Evolutionary conservation across 805 yeast species (phyloP), one percentile per base, ranked within the genome.

Genomic region (Ogataea pignaliae): DNA sequence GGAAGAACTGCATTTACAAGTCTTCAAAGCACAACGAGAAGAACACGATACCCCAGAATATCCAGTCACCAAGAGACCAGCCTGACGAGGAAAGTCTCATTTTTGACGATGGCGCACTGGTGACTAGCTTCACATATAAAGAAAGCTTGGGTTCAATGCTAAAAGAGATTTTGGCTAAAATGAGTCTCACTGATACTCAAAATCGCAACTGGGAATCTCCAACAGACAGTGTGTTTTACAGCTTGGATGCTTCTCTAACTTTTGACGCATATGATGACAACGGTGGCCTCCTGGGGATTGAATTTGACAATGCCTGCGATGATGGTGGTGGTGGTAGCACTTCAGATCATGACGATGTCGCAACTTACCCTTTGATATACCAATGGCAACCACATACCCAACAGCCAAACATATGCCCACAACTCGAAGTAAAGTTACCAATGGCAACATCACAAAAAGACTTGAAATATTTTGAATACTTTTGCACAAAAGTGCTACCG

Each of bases 401-500:
- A 11, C 12, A 15, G 3, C 6, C 16, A 16, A 18, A 34, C 17
- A 3, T 18, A 34, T 15, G 21, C 8, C 12, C 21, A n/a, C 37
- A 49, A 1, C 16, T 53, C 26, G 48, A 49, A 10, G 48, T 56
- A 1, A 53, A 51, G 17, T 34, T 57, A 15, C 61, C 62, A 1
- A 47, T 48, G 5, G 39, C 50, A 16, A 33, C 54, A n/a, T 43
- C 50, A 4, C 15, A 42, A 37, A 38, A 50, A 42, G 48, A 59
- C 45, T 15, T 43, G 30, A 49, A 35, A 35, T 64, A 74, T 16
- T 75, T 71, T 52, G 76, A 73, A 34, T 77, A 72, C 47, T 78
- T 74, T 51, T 64, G 74, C 34, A 65, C 67, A 41, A 65, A 63
- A 29, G 63, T 76, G 21, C 72, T 80, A 1, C 65, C 69, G 3